These are phyloP conservation scores for Macrophomina phaseolina DNA, from an alignment of 2,329 filamentous ascomycete species.

Conservation along the genomic window DNA sequence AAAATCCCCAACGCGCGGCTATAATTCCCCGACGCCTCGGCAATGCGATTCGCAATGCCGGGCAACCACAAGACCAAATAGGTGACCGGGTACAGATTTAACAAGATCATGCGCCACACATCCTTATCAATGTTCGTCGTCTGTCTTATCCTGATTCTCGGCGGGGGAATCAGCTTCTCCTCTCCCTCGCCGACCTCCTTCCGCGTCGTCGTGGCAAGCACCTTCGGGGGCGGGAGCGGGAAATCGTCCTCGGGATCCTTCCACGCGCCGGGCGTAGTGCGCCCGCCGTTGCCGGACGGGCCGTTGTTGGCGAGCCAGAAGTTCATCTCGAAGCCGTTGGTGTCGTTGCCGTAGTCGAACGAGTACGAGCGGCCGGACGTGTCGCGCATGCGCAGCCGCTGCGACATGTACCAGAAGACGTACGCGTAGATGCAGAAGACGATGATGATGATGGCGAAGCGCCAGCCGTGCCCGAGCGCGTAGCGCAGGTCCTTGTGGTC, in stretches of 20 bases:
- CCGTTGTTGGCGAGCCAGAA: conserved; percentile 18
- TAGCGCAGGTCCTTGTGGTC: conserved; percentile 49
- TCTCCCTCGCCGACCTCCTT: not conserved
- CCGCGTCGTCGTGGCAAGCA: not conserved
- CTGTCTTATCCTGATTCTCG: conserved; percentile 6
- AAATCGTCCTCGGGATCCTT: not conserved
- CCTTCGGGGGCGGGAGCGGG: conserved; percentile 6
- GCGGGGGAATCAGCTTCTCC: conserved; percentile 18
- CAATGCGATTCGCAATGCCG: conserved; percentile 37
- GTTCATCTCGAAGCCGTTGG: conserved; percentile 25
- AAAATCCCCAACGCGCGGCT: conserved; percentile 30
- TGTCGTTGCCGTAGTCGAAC: conserved; percentile 8
- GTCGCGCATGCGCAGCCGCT: conserved; percentile 17
- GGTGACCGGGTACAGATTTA: conserved; percentile 43
- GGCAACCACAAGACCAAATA: conserved; percentile 44
- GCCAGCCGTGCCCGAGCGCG: conserved; percentile 54
- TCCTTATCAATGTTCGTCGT: conserved; percentile 28
- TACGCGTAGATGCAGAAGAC: conserved; percentile 52
- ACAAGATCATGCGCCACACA: conserved; percentile 38
- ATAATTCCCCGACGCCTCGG: conserved; percentile 27
- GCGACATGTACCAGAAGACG: conserved; percentile 46
- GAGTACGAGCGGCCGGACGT: conserved; percentile 1
- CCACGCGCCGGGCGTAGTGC: not conserved
- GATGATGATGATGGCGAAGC: conserved; percentile 50
- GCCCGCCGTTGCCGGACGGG: not conserved